Conservation (phyloP, 768 basidiomycete genomes). For the Suillus variegatus region DNA sequence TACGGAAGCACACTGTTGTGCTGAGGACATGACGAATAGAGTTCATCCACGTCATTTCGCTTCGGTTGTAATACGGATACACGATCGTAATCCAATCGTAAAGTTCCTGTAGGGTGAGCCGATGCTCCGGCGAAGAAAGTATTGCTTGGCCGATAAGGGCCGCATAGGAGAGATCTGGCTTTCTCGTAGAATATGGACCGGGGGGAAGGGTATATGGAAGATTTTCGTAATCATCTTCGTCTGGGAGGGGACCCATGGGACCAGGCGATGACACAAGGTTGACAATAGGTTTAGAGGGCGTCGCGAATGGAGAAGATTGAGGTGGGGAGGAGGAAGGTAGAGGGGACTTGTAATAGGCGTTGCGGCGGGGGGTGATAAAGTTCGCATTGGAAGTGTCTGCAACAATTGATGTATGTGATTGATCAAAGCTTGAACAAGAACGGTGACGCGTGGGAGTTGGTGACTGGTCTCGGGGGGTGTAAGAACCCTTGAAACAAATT, state of each 20-base stretch:
- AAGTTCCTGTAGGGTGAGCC: slow-evolving; percentile 92
- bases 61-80: slow-evolving; percentile 91
- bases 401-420: slow-evolving; percentile 23
- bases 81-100: slow-evolving; percentile 95
- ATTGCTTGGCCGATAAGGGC: slow-evolving; percentile 96
- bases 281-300: slow-evolving; percentile 58
- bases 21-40: slow-evolving; percentile 96
- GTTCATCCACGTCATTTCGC: slow-evolving; percentile 97
- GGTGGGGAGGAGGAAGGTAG: slow-evolving; percentile 65
- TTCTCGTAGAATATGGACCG: slow-evolving; percentile 77
- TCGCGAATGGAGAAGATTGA: slow-evolving; percentile 59
- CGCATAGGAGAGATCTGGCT: slow-evolving; percentile 90
- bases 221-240: slow-evolving; percentile 64
- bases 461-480: slow-evolving; percentile 43
- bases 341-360: slow-evolving; percentile 45
- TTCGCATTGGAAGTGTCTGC: slow-evolving; percentile 37
- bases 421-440: slow-evolving; percentile 31
- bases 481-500: slow-evolving; percentile 17
- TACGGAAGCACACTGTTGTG: slow-evolving; percentile 89
- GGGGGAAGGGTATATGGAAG: slow-evolving; percentile 79
- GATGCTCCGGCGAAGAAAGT: slow-evolving; percentile 77
- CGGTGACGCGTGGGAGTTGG: slow-evolving; percentile 43
- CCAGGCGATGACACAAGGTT: slow-evolving; percentile 87
- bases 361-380: slow-evolving; percentile 54
- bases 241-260: slow-evolving; percentile 66